A percentile compares a stretch with the other conserved stretches of the same genome.
These are phyloP conservation scores for Colletotrichum falcatum DNA, from an alignment of 2,329 filamentous ascomycete species.

Conservation along the genomic window DNA sequence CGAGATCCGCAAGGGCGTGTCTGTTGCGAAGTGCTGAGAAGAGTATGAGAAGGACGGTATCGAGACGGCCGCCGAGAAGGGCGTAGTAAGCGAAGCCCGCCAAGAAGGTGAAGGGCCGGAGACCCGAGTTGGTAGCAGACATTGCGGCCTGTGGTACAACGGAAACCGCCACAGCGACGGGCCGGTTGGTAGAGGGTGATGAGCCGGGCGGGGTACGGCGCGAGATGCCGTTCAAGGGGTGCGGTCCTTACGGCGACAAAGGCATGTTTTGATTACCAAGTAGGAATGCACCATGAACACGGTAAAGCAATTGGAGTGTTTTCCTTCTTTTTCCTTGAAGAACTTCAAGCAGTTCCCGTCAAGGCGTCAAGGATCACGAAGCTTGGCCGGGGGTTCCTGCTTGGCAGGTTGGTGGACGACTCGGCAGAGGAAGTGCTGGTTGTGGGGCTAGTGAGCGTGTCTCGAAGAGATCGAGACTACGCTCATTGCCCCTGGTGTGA, in stretches of 20 bases:
- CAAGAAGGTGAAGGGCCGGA: constrained; percentile 35
- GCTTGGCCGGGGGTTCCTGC: constrained; percentile 1
- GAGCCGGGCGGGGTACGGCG: not conserved
- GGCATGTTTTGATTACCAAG: constrained; percentile 1
- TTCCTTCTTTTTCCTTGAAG: not conserved
- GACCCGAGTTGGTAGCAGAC: constrained; percentile 17
- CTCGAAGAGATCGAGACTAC: constrained; percentile 37
- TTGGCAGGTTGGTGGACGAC: constrained; percentile 23
- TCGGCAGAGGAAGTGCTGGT: constrained; percentile 28
- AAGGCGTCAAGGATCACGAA: constrained; percentile 20
- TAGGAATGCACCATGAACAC: not conserved
- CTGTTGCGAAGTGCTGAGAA: constrained; percentile 44
- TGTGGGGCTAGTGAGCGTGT: constrained; percentile 32
- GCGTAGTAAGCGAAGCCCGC: constrained; percentile 42
- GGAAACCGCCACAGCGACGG: not conserved
- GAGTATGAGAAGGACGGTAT: constrained; percentile 45
- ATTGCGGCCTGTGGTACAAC: not conserved
- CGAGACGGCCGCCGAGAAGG: constrained; percentile 42
- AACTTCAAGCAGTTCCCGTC: constrained; percentile 1
- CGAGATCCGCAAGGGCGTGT: constrained; percentile 1
- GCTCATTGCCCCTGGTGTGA: not conserved
- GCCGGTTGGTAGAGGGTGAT: not conserved
- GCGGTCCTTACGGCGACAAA: constrained; percentile 33
- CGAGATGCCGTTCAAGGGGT: not conserved
- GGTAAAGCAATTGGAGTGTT: not conserved